Percentiles rank a stretch among this genome's conserved stretches.
Evolutionary conservation across 2,329 filamentous ascomycete genomes (phyloP).

Genomic region (Monosporascus sp.): DNA sequence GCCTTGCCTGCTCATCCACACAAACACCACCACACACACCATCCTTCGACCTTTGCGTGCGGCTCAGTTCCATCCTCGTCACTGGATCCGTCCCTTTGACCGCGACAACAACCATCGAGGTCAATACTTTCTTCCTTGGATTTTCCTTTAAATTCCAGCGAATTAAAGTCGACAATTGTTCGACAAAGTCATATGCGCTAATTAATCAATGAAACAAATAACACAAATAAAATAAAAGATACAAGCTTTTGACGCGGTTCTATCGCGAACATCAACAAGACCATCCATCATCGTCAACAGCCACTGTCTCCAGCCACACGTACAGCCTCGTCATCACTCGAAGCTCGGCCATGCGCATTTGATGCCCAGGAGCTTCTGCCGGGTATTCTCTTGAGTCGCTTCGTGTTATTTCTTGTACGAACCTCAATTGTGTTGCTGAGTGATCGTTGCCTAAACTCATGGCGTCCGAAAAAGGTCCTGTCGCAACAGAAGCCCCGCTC

Average conservation of each 20-base stretch:
- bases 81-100: background rate
- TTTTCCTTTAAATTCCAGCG: background rate
- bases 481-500: slow-evolving; percentile 46
- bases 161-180: background rate
- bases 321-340: slow-evolving; percentile 22
- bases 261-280: slow-evolving; percentile 25
- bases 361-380: slow-evolving; percentile 23
- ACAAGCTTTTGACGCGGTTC: slow-evolving; percentile 13
- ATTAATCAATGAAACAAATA: slow-evolving; percentile 5
- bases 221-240: slow-evolving; percentile 5
- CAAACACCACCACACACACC: background rate
- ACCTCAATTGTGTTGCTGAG: slow-evolving; percentile 16
- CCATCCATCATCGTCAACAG: slow-evolving; percentile 23
- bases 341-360: slow-evolving; percentile 25
- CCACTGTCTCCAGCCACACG: slow-evolving; percentile 31
- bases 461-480: slow-evolving; percentile 48
- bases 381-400: slow-evolving; percentile 15
- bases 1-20: background rate
- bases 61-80: background rate
- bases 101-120: background rate
- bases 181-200: background rate
- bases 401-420: slow-evolving; percentile 17
- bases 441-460: slow-evolving; percentile 31
- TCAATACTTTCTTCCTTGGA: background rate
- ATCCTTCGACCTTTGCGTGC: background rate